A percentile compares a stretch with the other conserved stretches of the same genome.
Conservation (phyloP, 805 yeast genomes). For the Wickerhamomyces pijperi region DNA sequence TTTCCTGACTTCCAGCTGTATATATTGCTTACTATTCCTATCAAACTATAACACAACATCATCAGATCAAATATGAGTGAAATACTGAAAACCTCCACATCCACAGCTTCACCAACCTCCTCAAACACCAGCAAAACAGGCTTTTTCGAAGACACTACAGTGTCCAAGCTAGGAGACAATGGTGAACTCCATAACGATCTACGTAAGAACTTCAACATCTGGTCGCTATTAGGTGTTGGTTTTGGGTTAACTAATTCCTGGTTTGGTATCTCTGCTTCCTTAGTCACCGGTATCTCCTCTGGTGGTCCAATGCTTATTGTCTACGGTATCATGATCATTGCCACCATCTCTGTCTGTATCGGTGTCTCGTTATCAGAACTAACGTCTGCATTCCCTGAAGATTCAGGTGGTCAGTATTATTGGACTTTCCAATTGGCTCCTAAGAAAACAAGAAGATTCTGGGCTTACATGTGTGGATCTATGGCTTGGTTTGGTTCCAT, state of each 20-base stretch:
- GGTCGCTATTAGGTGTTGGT: conserved; percentile 45
- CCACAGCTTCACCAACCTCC: background rate
- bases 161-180: background rate
- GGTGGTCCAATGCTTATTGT: conserved; percentile 51
- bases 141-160: background rate
- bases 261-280: conserved; percentile 48
- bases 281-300: conserved; percentile 40
- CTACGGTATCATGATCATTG: conserved; percentile 44
- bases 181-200: conserved; percentile 5
- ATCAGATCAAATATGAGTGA: too few relatives aligned
- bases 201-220: conserved; percentile 26
- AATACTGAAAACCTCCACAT: background rate
- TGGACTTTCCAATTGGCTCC: conserved; percentile 50
- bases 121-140: background rate
- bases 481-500: conserved; percentile 52
- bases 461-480: conserved; percentile 46
- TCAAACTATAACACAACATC: too few relatives aligned
- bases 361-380: conserved; percentile 42
- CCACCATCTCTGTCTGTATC: conserved; percentile 34
- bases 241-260: conserved; percentile 52
- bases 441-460: conserved; percentile 23
- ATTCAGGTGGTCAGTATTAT: conserved; percentile 49
- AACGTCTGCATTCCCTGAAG: conserved; percentile 37
- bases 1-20: too few relatives aligned
- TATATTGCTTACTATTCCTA: too few relatives aligned